A percentile compares a stretch with the other conserved stretches of the same genome.
These are phyloP conservation scores for Mucor circinelloides DNA, from an alignment of 371 early-diverging fungal species.

Conservation along the genomic window DNA sequence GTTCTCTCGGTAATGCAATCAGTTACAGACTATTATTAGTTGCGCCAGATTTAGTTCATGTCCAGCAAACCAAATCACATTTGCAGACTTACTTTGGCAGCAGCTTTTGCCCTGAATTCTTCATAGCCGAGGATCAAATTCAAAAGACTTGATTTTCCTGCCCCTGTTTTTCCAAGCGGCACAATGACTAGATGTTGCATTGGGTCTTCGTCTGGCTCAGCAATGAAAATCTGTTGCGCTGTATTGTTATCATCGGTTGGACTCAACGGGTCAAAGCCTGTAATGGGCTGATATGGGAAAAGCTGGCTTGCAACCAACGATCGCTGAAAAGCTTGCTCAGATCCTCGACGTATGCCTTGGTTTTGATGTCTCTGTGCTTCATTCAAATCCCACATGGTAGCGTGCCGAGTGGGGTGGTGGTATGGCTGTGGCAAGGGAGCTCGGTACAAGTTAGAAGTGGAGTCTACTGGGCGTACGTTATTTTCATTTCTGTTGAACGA, in stretches of 20 bases:
- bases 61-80: background rate
- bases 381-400: constrained; percentile 7
- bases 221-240: constrained; percentile 5
- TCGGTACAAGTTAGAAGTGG: background rate
- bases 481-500: background rate
- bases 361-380: background rate
- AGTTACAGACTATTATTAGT: constrained; percentile 50
- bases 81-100: constrained; percentile 38
- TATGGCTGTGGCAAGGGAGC: constrained; percentile 15
- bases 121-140: constrained; percentile 52
- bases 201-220: constrained; percentile 28
- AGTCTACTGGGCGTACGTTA: constrained; percentile 1
- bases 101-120: constrained; percentile 50
- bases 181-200: constrained; percentile 19
- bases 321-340: background rate
- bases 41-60: background rate
- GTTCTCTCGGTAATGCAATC: constrained; percentile 53
- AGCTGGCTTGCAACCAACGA: background rate
- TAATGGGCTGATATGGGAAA: constrained; percentile 22
- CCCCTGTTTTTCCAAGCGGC: constrained; percentile 28
- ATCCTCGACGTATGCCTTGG: constrained; percentile 1
- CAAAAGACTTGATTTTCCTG: constrained; percentile 54
- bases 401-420: constrained; percentile 9
- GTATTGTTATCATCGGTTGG: background rate
- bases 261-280: background rate